Base-by-base conservation (phyloP, 2,329 filamentous ascomycete genomes). In the Fusarium multiceps region DNA sequence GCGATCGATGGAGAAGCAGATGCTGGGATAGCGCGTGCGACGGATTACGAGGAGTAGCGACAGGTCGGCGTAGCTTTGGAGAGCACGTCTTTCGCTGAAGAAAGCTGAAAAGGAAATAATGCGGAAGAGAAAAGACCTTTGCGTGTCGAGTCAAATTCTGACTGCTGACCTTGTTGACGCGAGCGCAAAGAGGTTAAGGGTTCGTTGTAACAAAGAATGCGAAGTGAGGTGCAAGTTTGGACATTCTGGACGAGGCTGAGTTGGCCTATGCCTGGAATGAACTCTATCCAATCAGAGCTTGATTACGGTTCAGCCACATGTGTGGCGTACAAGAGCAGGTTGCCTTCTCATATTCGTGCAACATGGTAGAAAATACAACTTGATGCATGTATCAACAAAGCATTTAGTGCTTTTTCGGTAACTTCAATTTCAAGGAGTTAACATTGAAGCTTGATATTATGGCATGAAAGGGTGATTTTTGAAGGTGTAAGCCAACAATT, bases 191-290 rank as follows among this genome's bases (percentile, higher is more conserved):
- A 56, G 54, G 54, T 50, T 63, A 21, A 41, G 48, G 27, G 18
- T 30, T 58, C 30, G 30, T 53, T 46, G 37, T 30, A 43, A 48
- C 25, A 47, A 67, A 60, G 59, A 56, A 57, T 68, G 68, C 46
- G 21, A 51, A 48, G 40, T 64, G 69, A 71, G 63, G 62, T 56
- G 57, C 57, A 70, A 67, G 59, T 71, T 62, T 66, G 63, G 57
- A 68, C 40, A 59, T 55, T 43, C 53, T 72, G 51, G 64, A 55
- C 73, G 65, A 75, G 74, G 74, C 74, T 75, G 73, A 71, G 58
- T 16, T 59, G 60, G 55, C 30, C 30, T 43, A 53, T 69, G 65
- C 45, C 27, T 43, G 48, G 20, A 30, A 47, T 32, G 46, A 49
- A 58, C 34, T 42, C 45, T 66, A 54, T 50, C 72, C 71, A 75